Evolutionary conservation across 1,284 basidiomycete species (phyloP), one percentile per base, ranked within the genome.

Genomic region (Pisolithus thermaeus): DNA sequence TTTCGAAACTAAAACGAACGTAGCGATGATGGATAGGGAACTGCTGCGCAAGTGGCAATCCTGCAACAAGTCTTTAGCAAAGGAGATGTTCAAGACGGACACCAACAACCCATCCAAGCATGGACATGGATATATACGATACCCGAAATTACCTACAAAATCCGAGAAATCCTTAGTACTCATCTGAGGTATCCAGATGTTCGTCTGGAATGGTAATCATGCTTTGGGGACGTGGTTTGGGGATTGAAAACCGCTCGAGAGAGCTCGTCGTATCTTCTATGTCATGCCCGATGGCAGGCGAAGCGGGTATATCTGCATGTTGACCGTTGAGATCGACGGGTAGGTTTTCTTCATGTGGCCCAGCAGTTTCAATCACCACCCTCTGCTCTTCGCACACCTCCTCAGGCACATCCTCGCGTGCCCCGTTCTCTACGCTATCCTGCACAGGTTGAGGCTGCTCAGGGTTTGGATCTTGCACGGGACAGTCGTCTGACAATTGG

Each of bases 201-300:
- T 77, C 77, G 50, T 79, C 79, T 42, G 78, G 76, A 55, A 80
- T 78, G 60, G 66, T 72, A 46, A 64, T 59, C 42, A 73, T 71
- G 61, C 71, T 76, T 53, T 68, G 64, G n/a, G 72, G 70, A 43
- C 70, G 70, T 22, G 71, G 65, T 59, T 75, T 75, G 36, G 70
- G 46, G 32, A 52, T 58, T 16, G 73, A 64, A 44, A 57, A 61
- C 1, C 71, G 64, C 66, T 87, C 81, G 11, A 87, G 76, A 58
- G 86, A 71, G 57, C 76, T 80, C 56, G 87, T 79, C 49, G 87
- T 79, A 51, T 80, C 78, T 62, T 80, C 85, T 28, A 84, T 71
- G 28, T 84, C 76, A 47, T 67, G 60, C 14, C 64, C 72, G 16
- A 64, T 52, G 3, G 50, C 46, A 35, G 50, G 30, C 47, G 50